Base-by-base conservation (phyloP, 2,329 filamentous ascomycete species). In the Leptographium lundbergii region DNA sequence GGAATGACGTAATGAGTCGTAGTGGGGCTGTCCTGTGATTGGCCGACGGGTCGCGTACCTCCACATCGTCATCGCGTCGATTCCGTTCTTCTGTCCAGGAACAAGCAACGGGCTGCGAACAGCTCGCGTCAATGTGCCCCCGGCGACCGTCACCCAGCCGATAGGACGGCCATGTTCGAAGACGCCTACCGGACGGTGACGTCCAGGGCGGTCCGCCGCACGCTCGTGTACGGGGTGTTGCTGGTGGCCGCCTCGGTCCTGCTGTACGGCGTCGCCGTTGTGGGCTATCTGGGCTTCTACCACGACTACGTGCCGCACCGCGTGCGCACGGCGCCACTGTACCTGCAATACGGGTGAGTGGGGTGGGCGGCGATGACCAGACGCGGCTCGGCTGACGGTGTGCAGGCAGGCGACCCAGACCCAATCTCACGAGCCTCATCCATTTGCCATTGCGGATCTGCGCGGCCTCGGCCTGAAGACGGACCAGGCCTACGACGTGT, bases 401-500 rank as follows among this genome's bases (percentile, higher is more conserved):
- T 34, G 32, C 32, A 34, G 2, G 27, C 27, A 29, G 27, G 27
- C 27, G 27, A 29, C 27, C n/a, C n/a, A n/a, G n/a, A n/a, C n/a
- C n/a, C n/a, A n/a, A n/a, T 10, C 17, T 19, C 42, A 34, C 42
- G 22, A 24, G 27, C 50, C 5, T 4, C 54, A 42, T 2, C 81
- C 81, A 0, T 83, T 78, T 62, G 80, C 76, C 60, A 67, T 81
- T 55, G 70, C 75, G 14, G 70, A 74, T 29, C 72, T 84, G 36
- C 66, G 71, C n/a, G 63, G 62, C 1, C 70, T 74, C 19, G 77
- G 81, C 54, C 74, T 94, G 62, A 82, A 87, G 64, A 76, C 82
- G 22, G 78, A 82, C 54, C 92, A 96, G 70, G 80, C 85, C 54
- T 99, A 99, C 76, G 91, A 97, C 70, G 80, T 99, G 50, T 79